Percentiles rank a stretch among this genome's conserved stretches.
Evolutionary conservation across 2,329 filamentous ascomycete genomes (phyloP).

Genomic region (Davidsoniella eucalypti): DNA sequence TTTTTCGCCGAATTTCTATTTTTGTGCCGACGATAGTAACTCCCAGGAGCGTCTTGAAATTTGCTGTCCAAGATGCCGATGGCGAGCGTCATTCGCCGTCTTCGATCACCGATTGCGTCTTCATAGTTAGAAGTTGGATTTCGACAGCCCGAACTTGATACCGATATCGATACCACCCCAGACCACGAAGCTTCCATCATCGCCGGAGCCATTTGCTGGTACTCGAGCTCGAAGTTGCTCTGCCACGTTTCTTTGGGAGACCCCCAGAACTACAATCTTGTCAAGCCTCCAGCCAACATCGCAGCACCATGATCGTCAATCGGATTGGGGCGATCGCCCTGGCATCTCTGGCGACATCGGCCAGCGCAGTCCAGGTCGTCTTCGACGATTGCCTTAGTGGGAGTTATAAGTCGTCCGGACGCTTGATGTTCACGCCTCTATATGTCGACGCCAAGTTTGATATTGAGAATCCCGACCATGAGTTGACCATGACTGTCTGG

Average conservation of each 20-base stretch:
- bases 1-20: too few relatives aligned
- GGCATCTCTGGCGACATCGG: constrained; percentile 25
- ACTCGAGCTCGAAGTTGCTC: too few relatives aligned
- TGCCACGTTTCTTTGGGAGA: too few relatives aligned
- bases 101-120: constrained; percentile 9
- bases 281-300: background rate
- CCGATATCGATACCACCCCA: background rate
- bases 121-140: constrained; percentile 5
- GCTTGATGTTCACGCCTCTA: constrained; percentile 66
- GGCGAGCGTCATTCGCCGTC: constrained; percentile 12
- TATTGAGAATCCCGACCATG: constrained; percentile 39
- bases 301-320: constrained; percentile 19
- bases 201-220: too few relatives aligned
- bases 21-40: background rate
- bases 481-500: constrained; percentile 64
- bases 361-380: constrained; percentile 48
- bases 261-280: too few relatives aligned
- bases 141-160: background rate
- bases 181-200: background rate
- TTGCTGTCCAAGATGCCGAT: constrained; percentile 11
- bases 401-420: constrained; percentile 39
- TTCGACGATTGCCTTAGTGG: constrained; percentile 72
- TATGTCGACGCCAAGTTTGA: constrained; percentile 63
- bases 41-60: constrained; percentile 1
- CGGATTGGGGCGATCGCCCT: constrained; percentile 12